A percentile compares a stretch with the other conserved stretches of the same genome.
These are phyloP conservation scores for Cyclospora cayetanensis DNA, from an alignment of 169 alveolate genomes.

Conservation along the genomic window DNA sequence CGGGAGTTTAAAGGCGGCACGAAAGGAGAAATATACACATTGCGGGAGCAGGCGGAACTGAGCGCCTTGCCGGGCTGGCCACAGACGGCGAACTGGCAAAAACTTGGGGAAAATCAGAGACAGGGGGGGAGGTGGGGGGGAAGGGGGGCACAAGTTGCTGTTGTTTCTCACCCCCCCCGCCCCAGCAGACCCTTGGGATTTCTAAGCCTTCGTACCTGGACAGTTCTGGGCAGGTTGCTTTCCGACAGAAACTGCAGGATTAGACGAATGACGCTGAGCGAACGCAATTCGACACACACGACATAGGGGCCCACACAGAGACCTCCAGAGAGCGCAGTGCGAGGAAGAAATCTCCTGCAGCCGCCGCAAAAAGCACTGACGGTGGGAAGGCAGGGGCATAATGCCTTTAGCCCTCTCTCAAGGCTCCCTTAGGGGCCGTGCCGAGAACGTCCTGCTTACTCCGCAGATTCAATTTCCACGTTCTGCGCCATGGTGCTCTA, in stretches of 20 bases:
- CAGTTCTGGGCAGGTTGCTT: conserved; percentile 71
- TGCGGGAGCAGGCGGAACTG: no score
- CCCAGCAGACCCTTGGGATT: background rate
- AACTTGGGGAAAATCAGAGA: background rate
- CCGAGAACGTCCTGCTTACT: background rate
- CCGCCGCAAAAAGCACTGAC: background rate
- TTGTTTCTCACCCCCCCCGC: background rate
- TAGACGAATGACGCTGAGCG: conserved; percentile 66
- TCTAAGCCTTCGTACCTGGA: background rate
- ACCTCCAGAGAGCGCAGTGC: background rate
- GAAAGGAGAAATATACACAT: no score
- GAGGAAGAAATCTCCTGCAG: background rate
- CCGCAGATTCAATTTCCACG: conserved; percentile 71
- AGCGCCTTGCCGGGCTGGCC: no score
- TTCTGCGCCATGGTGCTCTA: conserved; percentile 49
- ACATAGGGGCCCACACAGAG: background rate
- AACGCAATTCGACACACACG: background rate
- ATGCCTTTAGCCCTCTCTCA: background rate
- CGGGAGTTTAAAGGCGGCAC: no score
- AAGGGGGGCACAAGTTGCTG: background rate
- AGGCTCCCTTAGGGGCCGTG: background rate
- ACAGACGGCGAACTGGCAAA: no score
- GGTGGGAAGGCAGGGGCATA: background rate
- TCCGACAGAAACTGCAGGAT: conserved; percentile 74
- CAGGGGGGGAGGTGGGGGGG: background rate